phyloP scores from a whole-genome alignment of 202 grass and related monocot species.

The Panicum virgatum region DNA sequence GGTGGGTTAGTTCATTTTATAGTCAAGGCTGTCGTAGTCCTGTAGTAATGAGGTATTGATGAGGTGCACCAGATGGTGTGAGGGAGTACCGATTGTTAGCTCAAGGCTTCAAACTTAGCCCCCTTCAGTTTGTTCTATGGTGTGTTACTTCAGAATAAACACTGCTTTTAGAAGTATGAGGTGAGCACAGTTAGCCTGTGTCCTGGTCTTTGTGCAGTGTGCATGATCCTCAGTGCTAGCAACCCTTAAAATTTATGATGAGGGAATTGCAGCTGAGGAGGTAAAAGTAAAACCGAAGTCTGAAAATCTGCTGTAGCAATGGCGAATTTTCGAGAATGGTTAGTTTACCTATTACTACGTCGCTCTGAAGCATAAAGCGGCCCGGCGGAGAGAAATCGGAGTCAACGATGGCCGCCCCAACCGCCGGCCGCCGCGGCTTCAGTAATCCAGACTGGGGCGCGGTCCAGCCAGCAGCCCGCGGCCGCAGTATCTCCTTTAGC shows the following conservation, averaged over 20 bases:
- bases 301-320: background rate
- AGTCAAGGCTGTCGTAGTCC: background rate
- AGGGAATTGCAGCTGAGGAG: background rate
- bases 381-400: background rate
- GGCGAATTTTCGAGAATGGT: background rate
- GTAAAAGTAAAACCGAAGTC: background rate
- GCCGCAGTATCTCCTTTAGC: too few relatives aligned
- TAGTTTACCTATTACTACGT: background rate
- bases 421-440: too few relatives aligned
- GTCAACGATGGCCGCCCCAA: background rate
- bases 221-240: background rate
- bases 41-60: constrained; percentile 4
- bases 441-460: too few relatives aligned
- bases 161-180: background rate
- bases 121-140: background rate
- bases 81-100: constrained; percentile 11
- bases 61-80: background rate
- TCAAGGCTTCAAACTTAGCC: constrained; percentile 16
- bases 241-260: background rate
- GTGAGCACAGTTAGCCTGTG: background rate
- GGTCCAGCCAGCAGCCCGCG: too few relatives aligned
- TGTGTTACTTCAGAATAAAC: constrained; percentile 12
- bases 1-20: constrained; percentile 24
- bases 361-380: background rate
- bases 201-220: background rate